Conservation (phyloP, 1,284 basidiomycete genomes). For the Serendipita sp. region DNA sequence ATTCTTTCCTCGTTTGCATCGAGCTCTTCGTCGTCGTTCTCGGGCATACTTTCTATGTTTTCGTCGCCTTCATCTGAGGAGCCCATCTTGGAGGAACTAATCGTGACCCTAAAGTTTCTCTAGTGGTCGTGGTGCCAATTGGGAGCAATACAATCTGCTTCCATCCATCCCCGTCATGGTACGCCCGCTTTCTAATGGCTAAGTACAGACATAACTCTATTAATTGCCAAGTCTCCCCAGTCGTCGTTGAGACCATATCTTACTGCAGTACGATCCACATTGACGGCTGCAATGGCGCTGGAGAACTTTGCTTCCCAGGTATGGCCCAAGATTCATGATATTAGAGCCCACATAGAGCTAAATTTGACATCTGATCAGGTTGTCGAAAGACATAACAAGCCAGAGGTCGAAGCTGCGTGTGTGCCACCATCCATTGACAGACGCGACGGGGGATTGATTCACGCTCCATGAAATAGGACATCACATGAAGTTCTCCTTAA, state of each 20-base stretch:
- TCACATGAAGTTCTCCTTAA: slow-evolving; percentile 91
- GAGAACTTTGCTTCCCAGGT: slow-evolving; percentile 98
- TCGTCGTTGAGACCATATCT: slow-evolving; percentile 75
- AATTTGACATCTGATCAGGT: slow-evolving; percentile 35
- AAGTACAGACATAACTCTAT: background rate
- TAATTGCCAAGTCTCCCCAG: slow-evolving; percentile 14
- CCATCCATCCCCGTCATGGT: background rate
- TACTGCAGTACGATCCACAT: slow-evolving; percentile 84
- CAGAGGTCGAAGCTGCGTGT: slow-evolving; percentile 80
- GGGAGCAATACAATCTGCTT: background rate
- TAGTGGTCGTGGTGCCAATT: background rate
- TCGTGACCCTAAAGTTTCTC: background rate
- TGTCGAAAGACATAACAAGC: slow-evolving; percentile 93
- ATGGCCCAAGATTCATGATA: background rate
- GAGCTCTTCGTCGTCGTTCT: background rate
- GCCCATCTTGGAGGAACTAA: background rate
- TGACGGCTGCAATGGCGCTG: slow-evolving; percentile 93
- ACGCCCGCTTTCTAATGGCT: background rate
- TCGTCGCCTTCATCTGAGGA: background rate
- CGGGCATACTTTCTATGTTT: background rate
- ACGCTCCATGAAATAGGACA: slow-evolving; percentile 33
- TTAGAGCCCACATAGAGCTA: slow-evolving; percentile 12
- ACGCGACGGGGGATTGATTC: background rate
- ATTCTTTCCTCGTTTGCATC: slow-evolving; percentile 20
- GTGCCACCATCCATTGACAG: slow-evolving; percentile 16